Base-by-base conservation (phyloP, 2,329 filamentous ascomycete species). In the Geoglossum cookeanum region DNA sequence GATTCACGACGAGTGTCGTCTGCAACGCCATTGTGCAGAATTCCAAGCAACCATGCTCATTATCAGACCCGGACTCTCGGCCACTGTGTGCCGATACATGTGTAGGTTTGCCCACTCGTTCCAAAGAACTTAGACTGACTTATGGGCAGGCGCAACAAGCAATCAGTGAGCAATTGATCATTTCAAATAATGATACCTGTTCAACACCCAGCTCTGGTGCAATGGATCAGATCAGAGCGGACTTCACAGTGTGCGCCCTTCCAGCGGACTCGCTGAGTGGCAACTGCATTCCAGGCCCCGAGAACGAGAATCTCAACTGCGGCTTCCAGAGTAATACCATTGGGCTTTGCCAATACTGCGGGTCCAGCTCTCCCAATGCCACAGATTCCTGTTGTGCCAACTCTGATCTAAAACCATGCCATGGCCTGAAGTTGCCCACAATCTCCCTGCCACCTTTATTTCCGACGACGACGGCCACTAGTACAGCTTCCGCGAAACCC, bases 11-110 rank as follows among this genome's bases (percentile, higher is more conserved):
- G 52, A 92, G 86, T 60, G 84, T 94, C 61, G 78, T 98, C 62
- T 98, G 92, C 77, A 97, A 94, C 74, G 79, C 87, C 62, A 85
- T 98, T 66, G 80, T 98, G 55, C 92, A 98, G 70, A 90, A 88
- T 67, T 97, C 92, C 4, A 81, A 84, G 64, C 67, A 71, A 9
- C 67, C 77, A 30, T 98, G 92, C 70, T 70, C 72, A 22, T 72
- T 94, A 51, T 78, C 83, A 0, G 69, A 75, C n/a, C 71, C 76
- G 33, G 73, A 83, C 47, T 80, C 86, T 4, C 75, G 75, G 59
- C 89, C 92, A 1, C 74, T 97, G 15, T 98, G 92, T 69, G 92
- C 91, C 51, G 85, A 92, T 61, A 84, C 86, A 61, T 98, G 92
- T 70, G 87, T 87, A 74, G 65, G 82, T 74, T 56, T 55, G 59